Evolutionary conservation across 805 yeast species (phyloP).

Genomic region (Wickerhamiella lipophila): DNA sequence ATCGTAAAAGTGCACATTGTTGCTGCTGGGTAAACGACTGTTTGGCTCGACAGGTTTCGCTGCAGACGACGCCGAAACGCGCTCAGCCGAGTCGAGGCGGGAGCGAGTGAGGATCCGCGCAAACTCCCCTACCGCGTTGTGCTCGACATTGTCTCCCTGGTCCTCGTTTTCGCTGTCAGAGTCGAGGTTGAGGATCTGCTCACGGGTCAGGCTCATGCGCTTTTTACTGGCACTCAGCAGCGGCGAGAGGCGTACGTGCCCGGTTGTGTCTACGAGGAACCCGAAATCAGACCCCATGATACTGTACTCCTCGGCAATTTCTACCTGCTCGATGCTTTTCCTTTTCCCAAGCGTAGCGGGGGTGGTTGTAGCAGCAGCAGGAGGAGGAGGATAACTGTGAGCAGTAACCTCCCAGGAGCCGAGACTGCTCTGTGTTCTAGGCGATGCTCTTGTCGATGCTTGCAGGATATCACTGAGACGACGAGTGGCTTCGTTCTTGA

Average conservation of each 20-base stretch:
- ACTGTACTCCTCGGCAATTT: conserved; percentile 8
- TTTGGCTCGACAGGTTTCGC: neutral
- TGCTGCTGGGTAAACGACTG: neutral
- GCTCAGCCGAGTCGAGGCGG: conserved; percentile 10
- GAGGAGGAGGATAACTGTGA: too few relatives aligned
- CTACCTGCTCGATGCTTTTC: neutral
- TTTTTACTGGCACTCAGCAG: neutral
- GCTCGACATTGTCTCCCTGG: conserved; percentile 3
- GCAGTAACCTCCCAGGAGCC: neutral
- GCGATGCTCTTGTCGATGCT: neutral
- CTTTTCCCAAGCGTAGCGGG: conserved; percentile 1
- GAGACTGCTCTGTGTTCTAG: neutral
- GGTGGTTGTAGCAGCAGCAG: too few relatives aligned
- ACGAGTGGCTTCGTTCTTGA: conserved; percentile 1
- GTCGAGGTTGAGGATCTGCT: conserved; percentile 10
- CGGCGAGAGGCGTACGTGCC: conserved; percentile 9
- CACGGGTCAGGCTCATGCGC: neutral
- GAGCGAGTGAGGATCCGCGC: conserved; percentile 20
- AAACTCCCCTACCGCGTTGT: conserved; percentile 21
- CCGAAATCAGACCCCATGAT: conserved; percentile 13
- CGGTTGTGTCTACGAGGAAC: conserved; percentile 8
- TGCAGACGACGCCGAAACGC: neutral
- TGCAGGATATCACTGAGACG: conserved; percentile 5
- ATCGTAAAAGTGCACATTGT: neutral
- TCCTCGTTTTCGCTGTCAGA: conserved; percentile 13